A percentile compares a stretch with the other conserved stretches of the same genome.
These are phyloP conservation scores for Chloranthus sessilifolius DNA, from an alignment of 164 flowering plant species.

Conservation along the genomic window DNA sequence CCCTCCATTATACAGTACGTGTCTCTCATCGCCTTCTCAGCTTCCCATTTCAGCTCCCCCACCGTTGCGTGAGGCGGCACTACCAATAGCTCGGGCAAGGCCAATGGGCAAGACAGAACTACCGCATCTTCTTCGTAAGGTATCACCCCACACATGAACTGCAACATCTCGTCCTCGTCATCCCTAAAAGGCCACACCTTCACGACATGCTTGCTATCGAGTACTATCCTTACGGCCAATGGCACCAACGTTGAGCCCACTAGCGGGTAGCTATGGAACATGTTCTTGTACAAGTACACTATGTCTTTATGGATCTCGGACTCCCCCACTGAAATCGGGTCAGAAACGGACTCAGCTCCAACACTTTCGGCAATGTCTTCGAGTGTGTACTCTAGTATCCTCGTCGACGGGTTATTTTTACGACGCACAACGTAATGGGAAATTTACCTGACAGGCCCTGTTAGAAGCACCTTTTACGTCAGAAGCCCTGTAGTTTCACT, in stretches of 20 bases:
- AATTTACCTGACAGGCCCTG: no score
- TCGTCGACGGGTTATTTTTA: slow-evolving; percentile 40
- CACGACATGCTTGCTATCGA: slow-evolving; percentile 62
- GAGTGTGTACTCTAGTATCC: slow-evolving; percentile 56
- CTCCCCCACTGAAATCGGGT: slow-evolving; percentile 20
- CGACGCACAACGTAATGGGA: slow-evolving; percentile 53
- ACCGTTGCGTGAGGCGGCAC: slow-evolving; percentile 60
- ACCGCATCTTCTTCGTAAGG: slow-evolving; percentile 23
- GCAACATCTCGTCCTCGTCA: slow-evolving; percentile 41
- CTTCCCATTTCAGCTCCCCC: slow-evolving; percentile 52
- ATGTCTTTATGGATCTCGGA: slow-evolving; percentile 51
- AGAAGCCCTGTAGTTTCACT: no score
- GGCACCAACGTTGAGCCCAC: slow-evolving; percentile 18
- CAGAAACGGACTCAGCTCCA: not conserved
- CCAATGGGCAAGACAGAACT: slow-evolving; percentile 10
- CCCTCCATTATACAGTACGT: slow-evolving; percentile 52
- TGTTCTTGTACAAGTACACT: slow-evolving; percentile 32
- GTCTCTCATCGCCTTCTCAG: slow-evolving; percentile 55
- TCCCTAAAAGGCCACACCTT: slow-evolving; percentile 76
- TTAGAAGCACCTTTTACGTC: no score
- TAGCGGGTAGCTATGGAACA: slow-evolving; percentile 37
- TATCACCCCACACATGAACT: slow-evolving; percentile 47
- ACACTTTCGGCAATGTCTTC: slow-evolving; percentile 27
- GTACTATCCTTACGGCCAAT: slow-evolving; percentile 34
- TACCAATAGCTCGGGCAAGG: slow-evolving; percentile 47